phyloP scores from a whole-genome alignment of 495 filamentous ascomycete genomes.

The Xylaria flabelliformis region DNA sequence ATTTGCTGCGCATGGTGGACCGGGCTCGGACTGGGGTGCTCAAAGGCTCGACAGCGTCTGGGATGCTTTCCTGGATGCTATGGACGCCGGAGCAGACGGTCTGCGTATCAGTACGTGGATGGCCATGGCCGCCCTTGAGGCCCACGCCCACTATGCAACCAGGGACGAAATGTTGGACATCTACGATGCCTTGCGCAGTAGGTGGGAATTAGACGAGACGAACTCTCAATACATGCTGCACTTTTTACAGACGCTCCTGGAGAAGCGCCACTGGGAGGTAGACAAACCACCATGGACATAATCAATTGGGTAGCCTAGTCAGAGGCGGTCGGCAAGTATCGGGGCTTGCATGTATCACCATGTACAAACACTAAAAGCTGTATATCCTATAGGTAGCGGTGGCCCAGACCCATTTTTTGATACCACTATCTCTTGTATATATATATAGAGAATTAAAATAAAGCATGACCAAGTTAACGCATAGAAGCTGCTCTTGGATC shows the following conservation, averaged over 20 bases:
- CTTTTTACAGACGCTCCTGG: constrained; percentile 34
- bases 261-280: constrained; percentile 11
- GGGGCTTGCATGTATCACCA: neutral
- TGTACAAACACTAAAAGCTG: constrained; percentile 5
- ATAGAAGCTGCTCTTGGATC: neutral
- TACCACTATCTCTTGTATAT: constrained; percentile 20
- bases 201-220: constrained; percentile 43
- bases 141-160: constrained; percentile 51
- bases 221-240: constrained; percentile 49
- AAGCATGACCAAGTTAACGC: neutral
- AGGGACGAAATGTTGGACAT: constrained; percentile 46
- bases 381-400: constrained; percentile 2
- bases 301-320: neutral
- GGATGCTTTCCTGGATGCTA: constrained; percentile 48
- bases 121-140: constrained; percentile 54
- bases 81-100: constrained; percentile 45
- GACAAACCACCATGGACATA: neutral
- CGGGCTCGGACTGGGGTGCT: constrained; percentile 68
- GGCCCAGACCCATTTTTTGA: neutral
- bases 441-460: neutral
- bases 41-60: constrained; percentile 61
- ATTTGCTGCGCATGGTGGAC: constrained; percentile 73
- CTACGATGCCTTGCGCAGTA: constrained; percentile 47
- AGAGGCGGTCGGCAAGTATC: neutral
- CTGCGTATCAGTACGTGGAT: constrained; percentile 58